Evolutionary conservation across 768 basidiomycete genomes (phyloP).

Genomic region (Dentipellis fragilis): DNA sequence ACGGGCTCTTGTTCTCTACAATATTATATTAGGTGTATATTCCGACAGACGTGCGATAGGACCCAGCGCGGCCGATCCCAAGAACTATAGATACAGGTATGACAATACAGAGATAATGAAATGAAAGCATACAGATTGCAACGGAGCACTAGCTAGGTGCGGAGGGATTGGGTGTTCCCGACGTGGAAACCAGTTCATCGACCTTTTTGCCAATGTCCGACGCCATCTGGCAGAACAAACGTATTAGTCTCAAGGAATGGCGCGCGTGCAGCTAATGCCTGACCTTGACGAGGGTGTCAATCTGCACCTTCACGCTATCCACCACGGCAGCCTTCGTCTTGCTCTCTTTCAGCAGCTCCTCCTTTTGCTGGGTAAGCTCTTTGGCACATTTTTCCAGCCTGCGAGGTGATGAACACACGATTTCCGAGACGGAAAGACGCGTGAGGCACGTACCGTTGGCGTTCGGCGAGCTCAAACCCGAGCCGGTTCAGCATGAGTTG

Average conservation of each 20-base stretch:
- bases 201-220: slow-evolving; percentile 13
- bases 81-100: not conserved
- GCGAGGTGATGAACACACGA: slow-evolving; percentile 6
- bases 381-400: slow-evolving; percentile 67
- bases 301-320: slow-evolving; percentile 71
- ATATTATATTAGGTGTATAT: not conserved
- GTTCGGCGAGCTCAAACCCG: slow-evolving; percentile 79
- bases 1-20: no score
- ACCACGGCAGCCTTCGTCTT: slow-evolving; percentile 60
- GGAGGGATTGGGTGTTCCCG: not conserved
- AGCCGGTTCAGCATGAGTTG: slow-evolving; percentile 83
- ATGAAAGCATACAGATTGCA: not conserved
- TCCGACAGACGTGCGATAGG: not conserved
- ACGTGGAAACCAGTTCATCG: slow-evolving; percentile 10
- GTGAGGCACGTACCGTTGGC: slow-evolving; percentile 54
- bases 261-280: not conserved
- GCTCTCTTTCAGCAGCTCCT: slow-evolving; percentile 73
- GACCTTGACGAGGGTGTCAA: slow-evolving; percentile 72
- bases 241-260: not conserved
- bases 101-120: not conserved
- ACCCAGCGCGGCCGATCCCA: not conserved
- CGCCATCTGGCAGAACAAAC: slow-evolving; percentile 8
- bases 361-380: slow-evolving; percentile 60
- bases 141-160: not conserved
- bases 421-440: not conserved